phyloP scores from a whole-genome alignment of 345 rosid genomes.

The Corchorus capsularis region DNA sequence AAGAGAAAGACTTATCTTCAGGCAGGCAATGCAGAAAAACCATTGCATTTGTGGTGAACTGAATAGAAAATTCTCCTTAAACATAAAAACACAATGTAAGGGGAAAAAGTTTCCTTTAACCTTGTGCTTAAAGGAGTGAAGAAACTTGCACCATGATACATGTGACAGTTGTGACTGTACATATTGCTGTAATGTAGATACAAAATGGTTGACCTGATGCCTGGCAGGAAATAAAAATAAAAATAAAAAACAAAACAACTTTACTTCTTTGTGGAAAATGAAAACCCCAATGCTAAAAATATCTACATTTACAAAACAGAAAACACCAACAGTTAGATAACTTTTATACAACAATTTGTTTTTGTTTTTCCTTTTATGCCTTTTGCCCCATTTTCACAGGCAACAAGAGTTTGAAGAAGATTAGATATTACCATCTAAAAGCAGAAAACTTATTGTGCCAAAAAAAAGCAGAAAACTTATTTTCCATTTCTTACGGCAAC shows the following conservation, averaged over 20 bases:
- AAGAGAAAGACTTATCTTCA: slow-evolving; percentile 9
- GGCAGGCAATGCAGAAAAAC: neutral
- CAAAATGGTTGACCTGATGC: slow-evolving; percentile 87
- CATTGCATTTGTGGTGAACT: neutral
- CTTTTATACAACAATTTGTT: neutral
- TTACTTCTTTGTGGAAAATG: slow-evolving; percentile 9
- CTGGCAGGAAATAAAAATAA: slow-evolving; percentile 47
- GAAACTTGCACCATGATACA: slow-evolving; percentile 87
- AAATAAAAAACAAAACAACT: slow-evolving; percentile 23
- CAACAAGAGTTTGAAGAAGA: neutral
- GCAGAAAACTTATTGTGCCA: too few relatives aligned
- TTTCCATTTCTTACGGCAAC: neutral
- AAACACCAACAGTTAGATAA: neutral
- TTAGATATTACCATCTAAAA: neutral
- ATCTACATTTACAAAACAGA: neutral
- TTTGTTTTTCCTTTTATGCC: neutral
- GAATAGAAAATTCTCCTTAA: neutral
- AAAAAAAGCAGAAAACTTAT: too few relatives aligned
- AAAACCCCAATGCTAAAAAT: slow-evolving; percentile 2
- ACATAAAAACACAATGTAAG: neutral
- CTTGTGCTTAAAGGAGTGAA: slow-evolving; percentile 78
- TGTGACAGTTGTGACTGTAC: slow-evolving; percentile 88
- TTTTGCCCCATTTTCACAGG: neutral
- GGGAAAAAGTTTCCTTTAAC: slow-evolving; percentile 35
- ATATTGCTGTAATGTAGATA: slow-evolving; percentile 82